Evolutionary conservation across 805 yeast species (phyloP).

Genomic region (Candida succiphila): DNA sequence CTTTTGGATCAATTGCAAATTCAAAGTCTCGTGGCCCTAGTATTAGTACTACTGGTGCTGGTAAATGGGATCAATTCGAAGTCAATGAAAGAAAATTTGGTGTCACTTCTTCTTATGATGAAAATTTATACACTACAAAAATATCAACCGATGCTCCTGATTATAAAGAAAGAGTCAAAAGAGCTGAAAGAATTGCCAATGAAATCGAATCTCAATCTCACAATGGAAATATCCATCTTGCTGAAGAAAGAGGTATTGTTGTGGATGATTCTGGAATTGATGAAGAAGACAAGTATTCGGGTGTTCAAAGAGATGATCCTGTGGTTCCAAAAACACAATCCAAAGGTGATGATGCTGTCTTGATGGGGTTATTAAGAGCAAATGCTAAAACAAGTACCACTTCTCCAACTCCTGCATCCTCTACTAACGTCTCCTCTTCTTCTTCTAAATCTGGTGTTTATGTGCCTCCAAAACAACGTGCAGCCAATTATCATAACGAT

Average conservation of each 20-base stretch:
- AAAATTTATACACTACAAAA: conserved; percentile 77
- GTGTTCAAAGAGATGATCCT: conserved; percentile 59
- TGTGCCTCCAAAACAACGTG: conserved; percentile 49
- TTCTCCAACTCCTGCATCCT: conserved; percentile 13
- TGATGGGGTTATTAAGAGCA: conserved; percentile 18
- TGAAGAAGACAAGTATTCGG: conserved; percentile 94
- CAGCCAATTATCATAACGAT: conserved; percentile 42
- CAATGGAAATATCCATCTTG: conserved; percentile 67
- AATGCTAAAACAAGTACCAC: conserved; percentile 8
- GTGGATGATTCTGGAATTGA: conserved; percentile 83
- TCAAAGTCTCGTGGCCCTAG: too few species aligned
- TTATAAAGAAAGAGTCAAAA: conserved; percentile 48
- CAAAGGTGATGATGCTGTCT: conserved; percentile 13
- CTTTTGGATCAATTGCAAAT: conserved; percentile 27
- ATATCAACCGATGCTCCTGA: conserved; percentile 64
- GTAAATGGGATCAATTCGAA: conserved; percentile 87
- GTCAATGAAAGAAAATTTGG: conserved; percentile 89
- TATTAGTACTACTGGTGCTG: conserved; percentile 13
- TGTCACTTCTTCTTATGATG: conserved; percentile 75
- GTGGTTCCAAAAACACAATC: conserved; percentile 5
- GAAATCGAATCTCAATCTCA: conserved; percentile 68
- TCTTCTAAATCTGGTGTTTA: conserved; percentile 31
- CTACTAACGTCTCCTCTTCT: too few species aligned
- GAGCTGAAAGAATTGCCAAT: conserved; percentile 71
- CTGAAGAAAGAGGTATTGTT: conserved; percentile 79